Percentiles rank a stretch among this genome's conserved stretches.
phyloP scores from a whole-genome alignment of 495 filamentous ascomycete species.

The Penicillium salamii region DNA sequence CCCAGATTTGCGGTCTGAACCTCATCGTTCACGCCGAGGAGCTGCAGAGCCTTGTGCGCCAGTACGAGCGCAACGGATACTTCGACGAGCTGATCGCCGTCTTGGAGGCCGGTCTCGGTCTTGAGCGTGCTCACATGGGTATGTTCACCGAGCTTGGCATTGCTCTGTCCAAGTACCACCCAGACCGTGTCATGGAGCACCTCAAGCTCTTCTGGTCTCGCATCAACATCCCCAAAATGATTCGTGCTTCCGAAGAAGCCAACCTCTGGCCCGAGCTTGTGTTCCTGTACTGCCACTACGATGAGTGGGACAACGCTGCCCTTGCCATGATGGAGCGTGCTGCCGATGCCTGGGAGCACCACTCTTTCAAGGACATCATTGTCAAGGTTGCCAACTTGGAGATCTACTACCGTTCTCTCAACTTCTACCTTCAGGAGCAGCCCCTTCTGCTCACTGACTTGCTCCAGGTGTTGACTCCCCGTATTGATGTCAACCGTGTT shows the following conservation, averaged over 20 bases:
- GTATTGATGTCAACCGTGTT: slow-evolving; percentile 97
- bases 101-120: slow-evolving; percentile 90
- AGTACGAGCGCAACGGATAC: slow-evolving; percentile 97
- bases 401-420: slow-evolving; percentile 96
- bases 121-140: slow-evolving; percentile 88
- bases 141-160: slow-evolving; percentile 98
- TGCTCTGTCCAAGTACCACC: slow-evolving; percentile 93
- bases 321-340: slow-evolving; percentile 99
- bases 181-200: slow-evolving; percentile 97
- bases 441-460: slow-evolving; percentile 93
- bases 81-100: slow-evolving; percentile 96
- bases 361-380: slow-evolving; percentile 98
- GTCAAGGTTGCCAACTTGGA: slow-evolving; percentile 98
- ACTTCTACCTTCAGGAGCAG: slow-evolving; percentile 97
- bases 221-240: slow-evolving; percentile 98
- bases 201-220: slow-evolving; percentile 98
- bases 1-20: slow-evolving; percentile 98
- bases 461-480: slow-evolving; percentile 82
- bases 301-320: slow-evolving; percentile 98
- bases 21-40: slow-evolving; percentile 98
- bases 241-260: slow-evolving; percentile 90
- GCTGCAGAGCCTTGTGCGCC: slow-evolving; percentile 85
- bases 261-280: slow-evolving; percentile 97
- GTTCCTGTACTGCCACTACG: slow-evolving; percentile 98
- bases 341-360: slow-evolving; percentile 98